Base-by-base conservation (phyloP, 176 grass and related monocot species). In the Olyra latifolia region DNA sequence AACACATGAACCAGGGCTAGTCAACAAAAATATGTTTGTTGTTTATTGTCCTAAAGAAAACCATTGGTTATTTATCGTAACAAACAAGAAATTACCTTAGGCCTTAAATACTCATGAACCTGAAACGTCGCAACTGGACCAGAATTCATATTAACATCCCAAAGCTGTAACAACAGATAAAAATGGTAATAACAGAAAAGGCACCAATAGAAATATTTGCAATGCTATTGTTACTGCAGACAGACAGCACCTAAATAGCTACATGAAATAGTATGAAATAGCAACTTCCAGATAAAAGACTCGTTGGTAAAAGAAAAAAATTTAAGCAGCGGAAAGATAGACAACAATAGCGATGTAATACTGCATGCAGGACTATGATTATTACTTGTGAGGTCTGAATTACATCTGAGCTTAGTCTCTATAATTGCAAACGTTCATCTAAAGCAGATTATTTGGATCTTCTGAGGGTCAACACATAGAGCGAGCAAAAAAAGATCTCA, bases 61-160 rank as follows among this genome's bases (percentile, higher is more conserved):
- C 15, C 42, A 84, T 60, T 2, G 2, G 28, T 49, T 66, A 78
- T 78, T 63, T 69, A 81, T 90, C 27, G 60, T 87, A 62, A 56
- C n/a, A 62, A n/a, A 82, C 6, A 74, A 75, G 42, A 78, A 65
- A 77, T 91, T 85, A 98, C 95, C 95, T 91, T 98, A 65, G 95
- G 95, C 88, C 95, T 95, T 61, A 98, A 75, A 83, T 98, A 88
- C 73, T 98, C 92, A 48, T 98, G 95, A 82, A 98, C 95, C 80
- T 88, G 92, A 90, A 91, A 95, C 10, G 92, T 95, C 4, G 88
- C 88, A 85, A 95, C 90, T 80, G 95, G 95, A 82, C 90, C 83
- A 69, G 92, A 92, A 85, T 98, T 47, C 95, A 98, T 95, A 82
- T 93, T 98, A 74, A 93, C 69, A 82, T 98, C 95, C 95, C 95